Evolutionary conservation across 2,329 filamentous ascomycete genomes (phyloP).

Genomic region (Colletotrichum caudatum): DNA sequence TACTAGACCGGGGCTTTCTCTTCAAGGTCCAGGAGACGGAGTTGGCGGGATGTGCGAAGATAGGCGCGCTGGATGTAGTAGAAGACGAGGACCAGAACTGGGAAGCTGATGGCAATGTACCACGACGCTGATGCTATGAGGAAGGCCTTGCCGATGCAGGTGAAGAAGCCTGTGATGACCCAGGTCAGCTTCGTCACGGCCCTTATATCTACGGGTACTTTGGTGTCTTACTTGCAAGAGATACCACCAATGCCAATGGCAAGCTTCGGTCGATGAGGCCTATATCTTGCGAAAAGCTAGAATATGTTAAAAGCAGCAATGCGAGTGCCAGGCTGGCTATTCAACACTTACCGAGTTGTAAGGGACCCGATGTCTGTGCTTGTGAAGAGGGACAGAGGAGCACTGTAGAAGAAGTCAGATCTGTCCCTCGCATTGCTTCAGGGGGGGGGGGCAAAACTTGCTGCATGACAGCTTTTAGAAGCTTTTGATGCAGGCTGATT

Average conservation of each 20-base stretch:
- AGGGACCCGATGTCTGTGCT: slow-evolving; percentile 44
- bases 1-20: slow-evolving; percentile 57
- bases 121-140: slow-evolving; percentile 55
- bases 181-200: not conserved
- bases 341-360: slow-evolving; percentile 44
- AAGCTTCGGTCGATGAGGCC: slow-evolving; percentile 46
- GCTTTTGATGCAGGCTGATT: slow-evolving; percentile 33
- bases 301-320: too few species aligned
- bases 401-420: slow-evolving; percentile 16
- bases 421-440: not conserved
- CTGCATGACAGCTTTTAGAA: slow-evolving; percentile 38
- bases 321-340: slow-evolving; percentile 12
- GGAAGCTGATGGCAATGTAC: slow-evolving; percentile 55
- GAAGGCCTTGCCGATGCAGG: slow-evolving; percentile 53
- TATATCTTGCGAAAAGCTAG: slow-evolving; percentile 46
- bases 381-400: slow-evolving; percentile 41
- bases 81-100: slow-evolving; percentile 46
- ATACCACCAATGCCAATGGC: slow-evolving; percentile 43
- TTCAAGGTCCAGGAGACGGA: slow-evolving; percentile 57
- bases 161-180: slow-evolving; percentile 38
- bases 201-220: not conserved
- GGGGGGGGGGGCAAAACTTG: not conserved
- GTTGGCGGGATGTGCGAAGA: slow-evolving; percentile 57
- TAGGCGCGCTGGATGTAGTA: slow-evolving; percentile 54
- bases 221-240: slow-evolving; percentile 31